phyloP scores from a whole-genome alignment of 2,329 filamentous ascomycete genomes.

The Xylariales sp. region DNA sequence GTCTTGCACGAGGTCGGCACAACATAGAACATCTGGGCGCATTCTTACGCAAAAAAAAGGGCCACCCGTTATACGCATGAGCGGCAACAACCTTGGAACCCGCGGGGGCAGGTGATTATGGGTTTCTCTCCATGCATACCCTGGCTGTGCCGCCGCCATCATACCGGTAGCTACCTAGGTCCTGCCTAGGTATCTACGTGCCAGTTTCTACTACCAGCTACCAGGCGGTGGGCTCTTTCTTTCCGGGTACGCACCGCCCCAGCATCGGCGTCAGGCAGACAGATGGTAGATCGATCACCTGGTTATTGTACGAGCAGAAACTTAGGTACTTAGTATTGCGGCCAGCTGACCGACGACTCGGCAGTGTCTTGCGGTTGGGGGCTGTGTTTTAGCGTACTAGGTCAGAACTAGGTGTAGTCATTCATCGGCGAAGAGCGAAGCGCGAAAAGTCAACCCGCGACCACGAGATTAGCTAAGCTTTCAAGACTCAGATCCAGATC shows the following conservation, averaged over 20 bases:
- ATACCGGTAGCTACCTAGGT: neutral
- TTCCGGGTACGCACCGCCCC: conserved; percentile 11
- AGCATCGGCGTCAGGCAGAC: conserved; percentile 24
- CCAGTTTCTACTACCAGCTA: too few species aligned
- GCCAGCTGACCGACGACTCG: conserved; percentile 29
- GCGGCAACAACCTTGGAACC: too few species aligned
- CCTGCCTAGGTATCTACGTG: too few species aligned
- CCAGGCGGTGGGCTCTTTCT: neutral
- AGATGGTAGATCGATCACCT: conserved; percentile 30
- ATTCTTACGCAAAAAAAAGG: neutral
- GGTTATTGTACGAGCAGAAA: conserved; percentile 19
- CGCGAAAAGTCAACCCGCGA: conserved; percentile 9
- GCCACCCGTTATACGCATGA: conserved; percentile 13
- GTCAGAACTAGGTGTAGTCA: neutral
- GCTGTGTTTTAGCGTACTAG: conserved; percentile 18
- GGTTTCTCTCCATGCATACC: neutral
- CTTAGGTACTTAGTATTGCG: neutral
- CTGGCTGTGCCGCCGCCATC: neutral
- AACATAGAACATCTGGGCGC: conserved; percentile 6
- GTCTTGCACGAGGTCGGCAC: conserved; percentile 11
- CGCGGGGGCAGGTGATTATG: conserved; percentile 8
- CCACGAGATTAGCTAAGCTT: conserved; percentile 8
- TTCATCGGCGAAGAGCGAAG: conserved; percentile 30
- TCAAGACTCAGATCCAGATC: neutral
- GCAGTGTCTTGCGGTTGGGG: conserved; percentile 23